Percentiles rank a stretch among this genome's conserved stretches.
These are phyloP conservation scores for Graphiopsis chlorocephala DNA, from an alignment of 2,329 filamentous ascomycete genomes.

Conservation along the genomic window DNA sequence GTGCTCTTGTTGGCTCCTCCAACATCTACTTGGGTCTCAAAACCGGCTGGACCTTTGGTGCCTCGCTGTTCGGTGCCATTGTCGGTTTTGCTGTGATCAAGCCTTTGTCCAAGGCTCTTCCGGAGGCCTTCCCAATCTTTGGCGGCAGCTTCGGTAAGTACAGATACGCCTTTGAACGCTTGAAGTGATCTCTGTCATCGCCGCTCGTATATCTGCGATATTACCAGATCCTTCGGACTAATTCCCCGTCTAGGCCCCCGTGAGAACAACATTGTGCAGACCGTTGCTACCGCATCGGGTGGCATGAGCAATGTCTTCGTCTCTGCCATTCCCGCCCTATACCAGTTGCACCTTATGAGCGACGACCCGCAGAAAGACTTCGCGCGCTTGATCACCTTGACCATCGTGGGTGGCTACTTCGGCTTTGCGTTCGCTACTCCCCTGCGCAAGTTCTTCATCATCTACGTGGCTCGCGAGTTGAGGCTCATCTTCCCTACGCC, in stretches of 20 bases:
- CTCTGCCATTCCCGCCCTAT: constrained; percentile 59
- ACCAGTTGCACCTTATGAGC: constrained; percentile 53
- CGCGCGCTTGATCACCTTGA: constrained; percentile 58
- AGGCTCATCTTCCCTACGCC: constrained; percentile 59
- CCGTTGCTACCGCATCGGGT: constrained; percentile 58
- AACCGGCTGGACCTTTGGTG: constrained; percentile 45
- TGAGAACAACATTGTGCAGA: constrained; percentile 62
- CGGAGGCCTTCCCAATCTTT: constrained; percentile 50
- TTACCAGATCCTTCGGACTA: neutral
- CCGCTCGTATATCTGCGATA: neutral
- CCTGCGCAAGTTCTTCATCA: constrained; percentile 64
- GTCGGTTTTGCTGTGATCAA: constrained; percentile 60
- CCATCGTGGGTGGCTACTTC: constrained; percentile 62
- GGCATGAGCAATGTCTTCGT: constrained; percentile 58
- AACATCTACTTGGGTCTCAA: constrained; percentile 60
- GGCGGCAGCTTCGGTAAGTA: constrained; percentile 49
- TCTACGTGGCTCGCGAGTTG: constrained; percentile 61
- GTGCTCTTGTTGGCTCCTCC: constrained; percentile 60
- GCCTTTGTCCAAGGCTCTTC: constrained; percentile 50
- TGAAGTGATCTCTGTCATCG: neutral
- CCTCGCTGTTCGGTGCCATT: constrained; percentile 46
- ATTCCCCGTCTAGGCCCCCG: constrained; percentile 44
- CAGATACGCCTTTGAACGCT: neutral
- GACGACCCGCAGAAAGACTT: constrained; percentile 56
- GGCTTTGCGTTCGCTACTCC: constrained; percentile 63